Evolutionary conservation across 2,329 filamentous ascomycete genomes (phyloP), one percentile per base, ranked within the genome.

Genomic region (Alternaria novae-zelandiae): DNA sequence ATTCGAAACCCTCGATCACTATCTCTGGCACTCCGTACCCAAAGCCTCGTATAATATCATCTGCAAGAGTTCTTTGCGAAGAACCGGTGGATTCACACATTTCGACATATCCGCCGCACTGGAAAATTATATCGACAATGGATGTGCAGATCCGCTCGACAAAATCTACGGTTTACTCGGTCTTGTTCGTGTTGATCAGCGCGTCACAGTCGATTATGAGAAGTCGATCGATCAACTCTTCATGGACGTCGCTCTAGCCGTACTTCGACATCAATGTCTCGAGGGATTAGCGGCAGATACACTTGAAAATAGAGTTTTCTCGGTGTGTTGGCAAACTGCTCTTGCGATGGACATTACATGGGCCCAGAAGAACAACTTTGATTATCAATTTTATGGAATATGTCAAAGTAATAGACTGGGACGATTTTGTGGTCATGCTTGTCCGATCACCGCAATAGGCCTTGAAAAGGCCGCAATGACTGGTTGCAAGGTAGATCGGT

Each of bases 191-290:
- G 1, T 4, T 15, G 30, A 15, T 2, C 32, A 41, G 2, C 15
- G 36, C 5, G 36, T 41, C 9, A 41, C 36, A 5, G 36, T 41
- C 9, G 36, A 41, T 17, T 41, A 41, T 41, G n/a, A 17, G 4
- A 41, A 41, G 36, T 17, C 36, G n/a, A 17, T 2, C 2, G 36
- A 41, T 17, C 36, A 41, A 41, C 36, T 41, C 9, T 41, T 3
- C 1, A 2, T 41, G 15, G n/a, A 41, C n/a, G 2, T 41, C 0
- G 1, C 2, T 6, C 9, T 17, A 17, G n/a, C 0, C 9, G 8
- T 3, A 1, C 9, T 41, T 41, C 36, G 2, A 41, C 11, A 0
- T 3, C 8, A 17, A 41, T 41, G 15, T 41, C 9, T 41, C 8
- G 15, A 41, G 8, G 15, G 3, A 41, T 15, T 3, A 15, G 6